Evolutionary conservation across 169 alveolate species (phyloP).

Genomic region (Eimeria falciformis): DNA sequence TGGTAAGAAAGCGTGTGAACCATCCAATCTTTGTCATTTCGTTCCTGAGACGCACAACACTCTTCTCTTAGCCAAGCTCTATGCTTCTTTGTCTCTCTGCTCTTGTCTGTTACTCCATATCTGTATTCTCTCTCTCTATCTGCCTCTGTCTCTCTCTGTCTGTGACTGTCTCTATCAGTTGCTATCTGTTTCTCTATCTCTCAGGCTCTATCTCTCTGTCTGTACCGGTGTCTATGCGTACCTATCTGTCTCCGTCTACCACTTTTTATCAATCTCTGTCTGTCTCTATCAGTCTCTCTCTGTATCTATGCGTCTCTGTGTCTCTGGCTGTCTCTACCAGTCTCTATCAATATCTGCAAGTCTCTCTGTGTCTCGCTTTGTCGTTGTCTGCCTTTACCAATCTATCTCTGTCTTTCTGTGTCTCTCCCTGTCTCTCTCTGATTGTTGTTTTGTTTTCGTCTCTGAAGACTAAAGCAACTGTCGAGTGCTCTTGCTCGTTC

Average conservation of each 20-base stretch:
- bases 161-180: neutral
- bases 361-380: no score
- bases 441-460: no score
- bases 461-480: no score
- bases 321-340: conserved; percentile 20
- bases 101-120: neutral
- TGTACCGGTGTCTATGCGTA: neutral
- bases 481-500: no score
- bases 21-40: conserved; percentile 97
- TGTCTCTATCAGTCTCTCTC: neutral
- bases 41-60: no score
- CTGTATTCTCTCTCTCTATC: neutral
- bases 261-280: neutral
- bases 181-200: neutral
- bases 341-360: neutral
- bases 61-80: neutral
- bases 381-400: neutral
- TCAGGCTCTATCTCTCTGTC: neutral
- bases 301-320: neutral
- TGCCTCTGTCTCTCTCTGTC: neutral
- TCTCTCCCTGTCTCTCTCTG: no score
- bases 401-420: no score
- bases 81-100: neutral
- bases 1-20: conserved; percentile 95
- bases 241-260: neutral